Evolutionary conservation across 2,329 filamentous ascomycete genomes (phyloP), one percentile per base, ranked within the genome.

Genomic region (Pseudopyricularia javanii): DNA sequence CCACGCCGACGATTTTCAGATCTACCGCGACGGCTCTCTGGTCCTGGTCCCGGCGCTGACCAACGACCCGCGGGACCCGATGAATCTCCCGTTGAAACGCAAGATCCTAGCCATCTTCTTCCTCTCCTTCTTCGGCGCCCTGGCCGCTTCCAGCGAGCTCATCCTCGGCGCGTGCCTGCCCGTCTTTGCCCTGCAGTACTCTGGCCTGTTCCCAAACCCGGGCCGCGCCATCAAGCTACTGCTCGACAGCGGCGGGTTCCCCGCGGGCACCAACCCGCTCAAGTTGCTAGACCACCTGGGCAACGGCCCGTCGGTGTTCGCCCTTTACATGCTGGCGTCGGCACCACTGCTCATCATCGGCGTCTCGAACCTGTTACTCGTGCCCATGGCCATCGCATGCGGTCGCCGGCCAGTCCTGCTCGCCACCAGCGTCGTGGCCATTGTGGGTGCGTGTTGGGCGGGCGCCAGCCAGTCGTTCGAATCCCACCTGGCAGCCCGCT

Each of bases 331-430:
- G 54, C 57, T 70, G 15, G 61, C 64, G 0, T 66, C 66, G 1
- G 56, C 67, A 2, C 67, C 68, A 17, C 55, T 69, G 20, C 54
- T 70, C 20, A 61, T 63, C 52, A 67, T 67, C 49, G 67, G 67
- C 14, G 57, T 64, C 14, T 63, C 66, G 3, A 64, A 61, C 28
- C 66, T 66, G 55, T 51, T 68, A 15, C 62, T 68, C 15, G 61
- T 69, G 1, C 67, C 68, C 11, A 59, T 70, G 20, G 67, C 66
- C 1, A 64, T 64, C 15, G 64, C 60, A 33, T 57, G 67, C 32
- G 68, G 68, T 7, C 64, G 68, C 12, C 62, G 68, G 2, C 66
- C 66, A 1, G 62, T 69, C 5, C 56, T 70, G 17, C 58, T 70
- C 20, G 40, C 40, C 40, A 7, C 50, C 66, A 15, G 61, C 64